phyloP scores from a whole-genome alignment of 805 yeast species.

The Brettanomyces nanus region DNA sequence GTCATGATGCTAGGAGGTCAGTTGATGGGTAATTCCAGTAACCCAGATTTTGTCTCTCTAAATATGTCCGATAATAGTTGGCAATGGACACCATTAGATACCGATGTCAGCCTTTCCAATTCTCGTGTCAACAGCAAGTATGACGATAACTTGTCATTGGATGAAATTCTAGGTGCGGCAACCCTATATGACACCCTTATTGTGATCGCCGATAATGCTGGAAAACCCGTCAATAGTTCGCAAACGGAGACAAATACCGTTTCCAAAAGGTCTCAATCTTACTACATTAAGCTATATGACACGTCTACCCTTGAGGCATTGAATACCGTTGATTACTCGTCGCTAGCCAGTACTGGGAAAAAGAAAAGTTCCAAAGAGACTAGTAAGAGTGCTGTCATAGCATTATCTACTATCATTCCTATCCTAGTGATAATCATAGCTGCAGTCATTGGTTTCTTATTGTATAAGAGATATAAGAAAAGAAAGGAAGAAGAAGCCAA shows the following conservation, averaged over 20 bases:
- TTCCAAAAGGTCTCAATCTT: conserved; percentile 18
- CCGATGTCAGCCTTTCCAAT: conserved; percentile 17
- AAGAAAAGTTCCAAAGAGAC: conserved; percentile 7
- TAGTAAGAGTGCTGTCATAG: conserved; percentile 31
- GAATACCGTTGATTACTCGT: conserved; percentile 24
- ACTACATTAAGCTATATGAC: conserved; percentile 35
- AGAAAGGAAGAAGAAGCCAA: conserved; percentile 21
- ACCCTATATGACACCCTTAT: conserved; percentile 43
- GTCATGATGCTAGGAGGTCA: conserved; percentile 60
- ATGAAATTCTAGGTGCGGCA: conserved; percentile 38
- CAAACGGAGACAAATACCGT: neutral
- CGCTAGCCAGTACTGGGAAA: conserved; percentile 7
- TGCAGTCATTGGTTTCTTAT: conserved; percentile 22
- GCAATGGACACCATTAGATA: conserved; percentile 32
- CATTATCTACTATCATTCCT: conserved; percentile 38
- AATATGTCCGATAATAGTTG: conserved; percentile 32
- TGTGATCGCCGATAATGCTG: conserved; percentile 26
- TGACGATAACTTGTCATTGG: conserved; percentile 20
- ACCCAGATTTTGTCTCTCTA: conserved; percentile 37
- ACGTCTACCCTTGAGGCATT: conserved; percentile 28
- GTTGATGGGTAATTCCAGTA: conserved; percentile 28
- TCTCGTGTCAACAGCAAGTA: conserved; percentile 13
- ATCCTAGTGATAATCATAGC: conserved; percentile 29
- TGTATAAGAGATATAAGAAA: conserved; percentile 22
- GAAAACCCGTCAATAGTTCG: neutral